Base-by-base conservation (phyloP, 148 eudicot species). In the Nyssa sinensis region DNA sequence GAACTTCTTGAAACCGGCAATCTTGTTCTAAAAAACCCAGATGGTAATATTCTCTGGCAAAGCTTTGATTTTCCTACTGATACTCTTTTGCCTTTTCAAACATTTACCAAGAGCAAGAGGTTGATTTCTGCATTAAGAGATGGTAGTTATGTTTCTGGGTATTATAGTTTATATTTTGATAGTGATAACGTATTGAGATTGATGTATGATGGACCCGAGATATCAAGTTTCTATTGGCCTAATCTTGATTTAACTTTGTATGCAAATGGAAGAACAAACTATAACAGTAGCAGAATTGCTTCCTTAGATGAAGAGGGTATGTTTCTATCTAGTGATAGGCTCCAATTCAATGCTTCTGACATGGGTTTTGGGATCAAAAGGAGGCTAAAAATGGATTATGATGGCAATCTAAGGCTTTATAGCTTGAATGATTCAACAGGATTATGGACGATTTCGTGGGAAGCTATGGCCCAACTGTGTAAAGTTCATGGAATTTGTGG, bases 31-130 rank as follows among this genome's bases (percentile, higher is more conserved):
- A 74, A 55, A 41, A 70, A 82, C 66, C 51, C 72, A 6, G 16
- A 27, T 55, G 89, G 84, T 64, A 69, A 78, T 0, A 59, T 84
- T 61, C 67, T 86, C 53, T 87, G 87, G 93, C 87, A 86, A 69
- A 89, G 90, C 69, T 86, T 83, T 74, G 93, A 89, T 84, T 82
- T 71, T 62, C 93, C 93, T n/a, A 86, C 86, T 37, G 85, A 88
- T 72, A 86, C 92, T 21, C 80, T 85, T 24, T 71, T 85, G 49
- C 88, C 90, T 70, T 64, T 53, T 65, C 86, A 84, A 51, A 16
- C 19, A 5, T 79, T 88, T 32, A 88, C 84, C 47, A 86, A 82
- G 78, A 74, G 34, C 35, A 82, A 25, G 25, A 80, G 39, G 34
- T 47, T 88, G 62, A 25, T 78, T 17, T 86, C 92, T 63, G 39